Percentiles rank a stretch among this genome's conserved stretches.
Evolutionary conservation across 768 basidiomycete genomes (phyloP).

Genomic region (Cystobasidiopsis lactophilus): DNA sequence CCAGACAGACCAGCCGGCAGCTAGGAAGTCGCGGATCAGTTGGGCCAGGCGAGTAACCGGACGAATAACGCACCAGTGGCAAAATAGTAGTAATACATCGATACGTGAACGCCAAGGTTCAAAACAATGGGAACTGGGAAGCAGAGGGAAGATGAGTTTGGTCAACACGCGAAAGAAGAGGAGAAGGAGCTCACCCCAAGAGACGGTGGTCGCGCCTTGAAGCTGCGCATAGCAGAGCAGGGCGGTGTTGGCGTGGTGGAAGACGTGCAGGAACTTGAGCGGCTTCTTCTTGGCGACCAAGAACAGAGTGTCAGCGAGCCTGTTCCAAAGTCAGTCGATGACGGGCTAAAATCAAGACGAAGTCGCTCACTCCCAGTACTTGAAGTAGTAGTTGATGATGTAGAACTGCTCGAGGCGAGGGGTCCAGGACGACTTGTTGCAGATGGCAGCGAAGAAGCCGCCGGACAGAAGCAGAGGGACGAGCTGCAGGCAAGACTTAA

Average conservation of each 20-base stretch:
- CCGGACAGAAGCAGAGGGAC: no score
- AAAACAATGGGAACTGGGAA: constrained; percentile 73
- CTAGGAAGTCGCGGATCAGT: no score
- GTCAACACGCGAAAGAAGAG: no score
- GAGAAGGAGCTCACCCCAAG: no score
- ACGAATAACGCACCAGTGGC: constrained; percentile 57
- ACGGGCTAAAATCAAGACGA: no score
- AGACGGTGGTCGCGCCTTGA: constrained; percentile 81
- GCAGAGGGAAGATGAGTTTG: no score
- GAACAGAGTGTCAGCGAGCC: constrained; percentile 90
- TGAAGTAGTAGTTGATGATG: constrained; percentile 98
- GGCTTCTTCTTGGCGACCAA: constrained; percentile 86
- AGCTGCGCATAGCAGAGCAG: constrained; percentile 83
- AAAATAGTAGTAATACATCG: constrained; percentile 99
- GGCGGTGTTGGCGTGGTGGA: constrained; percentile 96
- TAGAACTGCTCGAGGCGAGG: no score
- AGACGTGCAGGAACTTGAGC: constrained; percentile 66
- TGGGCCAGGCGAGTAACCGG: no score
- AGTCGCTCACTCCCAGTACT: constrained; percentile 92
- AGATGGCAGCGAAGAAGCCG: no score
- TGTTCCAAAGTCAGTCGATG: no score
- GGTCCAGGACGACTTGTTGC: no score
- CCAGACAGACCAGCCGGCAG: constrained; percentile 89
- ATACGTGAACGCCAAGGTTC: constrained; percentile 74
- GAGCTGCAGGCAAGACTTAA: no score